These are phyloP conservation scores for Kazachstania sp. DNA, from an alignment of 1,139 yeast species.

Conservation along the genomic window DNA sequence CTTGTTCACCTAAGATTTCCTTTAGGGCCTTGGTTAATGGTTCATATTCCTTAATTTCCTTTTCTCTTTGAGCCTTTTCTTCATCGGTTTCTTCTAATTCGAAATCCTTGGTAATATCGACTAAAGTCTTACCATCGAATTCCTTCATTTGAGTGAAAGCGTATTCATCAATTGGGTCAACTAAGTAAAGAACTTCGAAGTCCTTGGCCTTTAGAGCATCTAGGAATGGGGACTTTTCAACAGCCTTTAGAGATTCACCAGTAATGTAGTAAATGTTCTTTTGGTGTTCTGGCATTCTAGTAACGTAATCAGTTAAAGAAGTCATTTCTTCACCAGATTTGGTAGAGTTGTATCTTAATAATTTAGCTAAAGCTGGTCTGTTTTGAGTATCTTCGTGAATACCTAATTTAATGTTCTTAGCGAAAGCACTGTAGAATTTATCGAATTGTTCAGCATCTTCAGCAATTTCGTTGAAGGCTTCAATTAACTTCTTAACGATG, in stretches of 20 bases:
- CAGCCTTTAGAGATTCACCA: slow-evolving; percentile 97
- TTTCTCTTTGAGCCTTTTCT: slow-evolving; percentile 90
- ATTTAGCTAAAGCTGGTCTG: slow-evolving; percentile 91
- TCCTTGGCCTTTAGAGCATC: slow-evolving; percentile 98
- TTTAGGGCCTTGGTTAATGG: slow-evolving; percentile 90
- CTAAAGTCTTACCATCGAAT: slow-evolving; percentile 98
- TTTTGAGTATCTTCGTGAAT: slow-evolving; percentile 98
- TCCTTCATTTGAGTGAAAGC: slow-evolving; percentile 99
- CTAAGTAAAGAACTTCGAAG: slow-evolving; percentile 95
- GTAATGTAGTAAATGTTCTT: slow-evolving; percentile 98
- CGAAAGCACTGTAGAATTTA: slow-evolving; percentile 95
- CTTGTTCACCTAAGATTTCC: slow-evolving; percentile 96
- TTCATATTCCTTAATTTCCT: slow-evolving; percentile 87
- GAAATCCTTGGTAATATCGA: slow-evolving; percentile 97
- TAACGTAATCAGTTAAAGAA: slow-evolving; percentile 92
- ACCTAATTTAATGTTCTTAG: slow-evolving; percentile 98
- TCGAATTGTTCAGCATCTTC: slow-evolving; percentile 98
- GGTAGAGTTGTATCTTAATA: slow-evolving; percentile 95
- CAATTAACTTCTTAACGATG: slow-evolving; percentile 96
- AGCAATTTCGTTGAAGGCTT: slow-evolving; percentile 97
- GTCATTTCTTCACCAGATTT: slow-evolving; percentile 91
- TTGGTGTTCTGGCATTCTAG: slow-evolving; percentile 99
- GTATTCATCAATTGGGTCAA: slow-evolving; percentile 99
- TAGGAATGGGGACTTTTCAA: slow-evolving; percentile 98
- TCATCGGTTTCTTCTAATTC: slow-evolving; percentile 98